Evolutionary conservation across 805 yeast species (phyloP), one percentile per base, ranked within the genome.

Genomic region (Candida xiaguanensis): DNA sequence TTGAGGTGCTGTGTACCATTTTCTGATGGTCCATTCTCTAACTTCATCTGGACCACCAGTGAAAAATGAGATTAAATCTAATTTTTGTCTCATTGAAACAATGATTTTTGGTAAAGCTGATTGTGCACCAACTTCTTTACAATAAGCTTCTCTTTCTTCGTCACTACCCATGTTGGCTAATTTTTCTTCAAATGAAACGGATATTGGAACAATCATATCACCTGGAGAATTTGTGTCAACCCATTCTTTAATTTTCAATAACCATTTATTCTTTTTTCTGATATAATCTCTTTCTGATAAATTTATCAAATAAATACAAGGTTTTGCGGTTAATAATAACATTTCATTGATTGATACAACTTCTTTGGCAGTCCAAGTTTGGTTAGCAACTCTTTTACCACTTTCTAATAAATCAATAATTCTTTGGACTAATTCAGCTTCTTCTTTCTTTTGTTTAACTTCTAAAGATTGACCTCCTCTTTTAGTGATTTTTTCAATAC

Each of bases 31-130:
- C 99, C 99, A 93, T 67, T 95, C 97, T 64, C 97, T 84, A 36
- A 90, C 95, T 70, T 93, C 99, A 46, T 86, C 87, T 30, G 95
- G 85, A 52, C 99, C 99, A 59, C 93, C 83, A 25, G 99, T 93
- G 77, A 88, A 93, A 74, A 83, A 93, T 39, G 96, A 88, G 50
- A 90, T 89, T 63, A 93, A 80, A 50, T 85, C 84, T 44, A 90
- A 74, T 45, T 87, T 82, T 49, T 77, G 71, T 72, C 97, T 84
- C 97, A 91, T 90, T 48, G 86, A 72, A 48, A 79, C 74, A 53
- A 91, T 81, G 51, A 91, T 85, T 68, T 78, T 78, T 52, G 98
- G 96, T 60, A 93, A 75, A 31, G 95, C 90, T 31, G 93, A 80
- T 43, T 65, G 68, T 38, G 89, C 81, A 44, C 88, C 90, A 36